phyloP scores from a whole-genome alignment of 352 stramenopile species.

The Phytophthora constricta region DNA sequence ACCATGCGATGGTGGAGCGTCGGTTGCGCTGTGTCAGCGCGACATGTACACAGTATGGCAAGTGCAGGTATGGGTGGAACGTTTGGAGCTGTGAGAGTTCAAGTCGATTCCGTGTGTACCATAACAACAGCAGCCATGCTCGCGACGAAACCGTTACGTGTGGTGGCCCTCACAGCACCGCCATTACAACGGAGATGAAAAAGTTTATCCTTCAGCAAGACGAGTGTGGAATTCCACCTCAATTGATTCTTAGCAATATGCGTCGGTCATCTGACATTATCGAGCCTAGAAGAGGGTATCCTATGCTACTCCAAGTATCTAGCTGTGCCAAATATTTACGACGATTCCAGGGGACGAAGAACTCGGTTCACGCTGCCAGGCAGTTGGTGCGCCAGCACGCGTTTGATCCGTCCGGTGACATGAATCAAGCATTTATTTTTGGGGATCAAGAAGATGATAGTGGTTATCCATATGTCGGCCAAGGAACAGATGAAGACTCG shows the following conservation, averaged over 20 bases:
- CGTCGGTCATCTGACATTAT: not conserved
- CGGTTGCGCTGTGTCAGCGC: not conserved
- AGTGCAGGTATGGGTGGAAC: not conserved
- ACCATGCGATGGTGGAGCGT: not conserved
- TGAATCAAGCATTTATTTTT: constrained; percentile 4
- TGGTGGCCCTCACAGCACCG: constrained; percentile 15
- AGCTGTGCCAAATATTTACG: constrained; percentile 14
- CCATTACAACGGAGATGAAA: constrained; percentile 22
- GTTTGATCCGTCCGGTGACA: not conserved
- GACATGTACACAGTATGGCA: not conserved
- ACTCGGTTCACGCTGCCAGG: not conserved
- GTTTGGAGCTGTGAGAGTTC: not conserved
- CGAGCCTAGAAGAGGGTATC: constrained; percentile 8
- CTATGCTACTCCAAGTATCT: constrained; percentile 1
- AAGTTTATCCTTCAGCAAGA: constrained; percentile 16
- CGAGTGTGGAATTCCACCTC: constrained; percentile 5
- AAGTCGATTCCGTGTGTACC: not conserved
- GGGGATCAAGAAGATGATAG: not conserved
- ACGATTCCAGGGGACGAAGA: constrained; percentile 9
- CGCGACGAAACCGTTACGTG: too few species aligned
- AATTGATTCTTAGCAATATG: constrained; percentile 10
- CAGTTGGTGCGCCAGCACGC: not conserved
- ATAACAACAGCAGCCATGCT: too few species aligned
- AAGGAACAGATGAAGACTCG: constrained; percentile 1
- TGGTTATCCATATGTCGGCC: constrained; percentile 1